Evolutionary conservation across 2,329 filamentous ascomycete genomes (phyloP), one percentile per base, ranked within the genome.

Genomic region (Stenocarpella maydis): DNA sequence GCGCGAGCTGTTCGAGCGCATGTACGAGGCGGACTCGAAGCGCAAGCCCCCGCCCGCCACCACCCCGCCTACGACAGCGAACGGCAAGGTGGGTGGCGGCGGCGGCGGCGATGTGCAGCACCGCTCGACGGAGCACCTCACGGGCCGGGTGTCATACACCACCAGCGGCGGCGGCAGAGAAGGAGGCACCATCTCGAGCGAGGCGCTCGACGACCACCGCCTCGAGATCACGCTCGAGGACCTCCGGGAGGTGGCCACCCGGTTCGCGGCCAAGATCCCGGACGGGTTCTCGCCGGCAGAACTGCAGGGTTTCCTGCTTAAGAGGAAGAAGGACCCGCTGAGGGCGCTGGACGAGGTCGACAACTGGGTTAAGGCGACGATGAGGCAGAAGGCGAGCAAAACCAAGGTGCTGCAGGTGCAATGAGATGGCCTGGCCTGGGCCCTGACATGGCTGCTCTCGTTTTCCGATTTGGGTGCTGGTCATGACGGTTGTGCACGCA

Each of bases 241-340:
- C 71, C 77, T 90, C 24, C 74, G 76, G 8, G 71, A 66, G 4
- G 78, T 89, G 19, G 85, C 87, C 0, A 72, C 72, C 6, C 74
- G 81, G 37, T 91, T 91, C 73, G 83, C 85, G 1, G 73, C 78
- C 2, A 80, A 82, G 65, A 84, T 91, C n/a, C 86, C 87, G 0
- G 78, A 82, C n/a, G 79, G 78, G 50, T 85, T 90, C 71, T 86
- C 83, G 28, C 88, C 89, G 0, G 90, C 90, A 0, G 86, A 91
- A 77, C 86, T 91, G 50, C 89, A 91, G 76, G 89, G 88, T 0
- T 91, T 90, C 76, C 74, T 91, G 69, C 79, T 91, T 54, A 89
- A 88, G 78, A 80, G 87, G 52, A 91, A 90, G 79, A 87, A 86
- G 79, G 82, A 84, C 43, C 88, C 89, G 8, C 79, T 80, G 12